Evolutionary conservation across 2,329 filamentous ascomycete species (phyloP), one percentile per base, ranked within the genome.

Genomic region (Diaporthe sp.): DNA sequence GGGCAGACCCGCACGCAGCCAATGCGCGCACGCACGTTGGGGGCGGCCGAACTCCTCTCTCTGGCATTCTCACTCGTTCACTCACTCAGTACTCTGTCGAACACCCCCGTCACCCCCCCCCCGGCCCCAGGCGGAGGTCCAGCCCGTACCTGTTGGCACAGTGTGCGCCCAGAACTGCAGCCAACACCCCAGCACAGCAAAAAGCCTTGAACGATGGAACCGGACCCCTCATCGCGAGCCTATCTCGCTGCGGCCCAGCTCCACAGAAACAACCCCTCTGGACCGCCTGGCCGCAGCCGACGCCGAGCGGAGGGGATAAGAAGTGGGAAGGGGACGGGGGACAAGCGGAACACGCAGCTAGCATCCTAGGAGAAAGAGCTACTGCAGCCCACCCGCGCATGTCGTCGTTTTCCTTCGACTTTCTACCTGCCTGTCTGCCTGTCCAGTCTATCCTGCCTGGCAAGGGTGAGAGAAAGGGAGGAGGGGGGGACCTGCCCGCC

Each of bases 21-120:
- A 68, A 68, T 54, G 64, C 64, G 15, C 64, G 47, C 64, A 68
- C 64, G 33, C 33, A 40, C 64, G 9, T 68, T 68, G 47, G 64
- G 33, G 64, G 47, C 47, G 33, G 64, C 33, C 64, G 64, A 40
- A 47, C 64, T 68, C 64, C 33, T 52, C 47, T 25, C 22, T 38
- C 33, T n/a, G n/a, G n/a, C n/a, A n/a, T n/a, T n/a, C n/a, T n/a
- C n/a, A n/a, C n/a, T 57, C 30, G 22, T 3, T 35, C 30, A 10
- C 52, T 55, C 50, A 17, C n/a, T 17, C 50, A 17, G 28, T 22
- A n/a, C 45, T 50, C 2, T n/a, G 9, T 50, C 22, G 8, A 25
- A 2, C 19, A 22, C 30, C 15, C 19, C 61, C 42, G 22, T 22
- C 40, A 2, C 8, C 25, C 60, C 40, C 28, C 40, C 42, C 15